phyloP scores from a whole-genome alignment of 2,329 filamentous ascomycete genomes.

The Domatiomyces globalis region DNA sequence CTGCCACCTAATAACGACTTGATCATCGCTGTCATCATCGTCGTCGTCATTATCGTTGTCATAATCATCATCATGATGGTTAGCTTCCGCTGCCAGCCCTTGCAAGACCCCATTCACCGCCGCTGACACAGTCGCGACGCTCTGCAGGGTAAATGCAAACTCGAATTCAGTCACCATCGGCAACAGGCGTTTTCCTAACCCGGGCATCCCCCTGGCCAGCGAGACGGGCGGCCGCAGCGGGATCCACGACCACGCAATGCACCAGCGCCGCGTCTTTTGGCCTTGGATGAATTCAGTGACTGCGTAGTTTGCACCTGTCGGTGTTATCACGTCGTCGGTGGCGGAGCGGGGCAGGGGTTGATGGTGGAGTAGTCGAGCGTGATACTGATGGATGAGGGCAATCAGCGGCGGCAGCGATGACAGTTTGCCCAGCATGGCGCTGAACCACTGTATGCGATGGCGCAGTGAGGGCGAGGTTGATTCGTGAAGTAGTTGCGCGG shows the following conservation, averaged over 20 bases:
- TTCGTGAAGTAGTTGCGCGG: constrained; percentile 31
- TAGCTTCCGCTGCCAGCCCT: neutral
- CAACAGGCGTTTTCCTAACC: constrained; percentile 36
- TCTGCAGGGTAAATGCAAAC: constrained; percentile 28
- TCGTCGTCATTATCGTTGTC: constrained; percentile 8
- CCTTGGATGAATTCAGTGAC: constrained; percentile 69
- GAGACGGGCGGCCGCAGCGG: constrained; percentile 48
- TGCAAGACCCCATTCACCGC: neutral
- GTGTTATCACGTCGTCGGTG: constrained; percentile 39
- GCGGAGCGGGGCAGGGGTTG: neutral
- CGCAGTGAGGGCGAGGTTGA: constrained; percentile 3
- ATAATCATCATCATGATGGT: neutral
- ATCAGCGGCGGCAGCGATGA: constrained; percentile 19
- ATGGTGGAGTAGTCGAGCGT: constrained; percentile 40
- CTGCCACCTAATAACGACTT: constrained; percentile 39
- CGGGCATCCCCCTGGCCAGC: constrained; percentile 23
- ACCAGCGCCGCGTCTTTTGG: constrained; percentile 69
- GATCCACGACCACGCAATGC: constrained; percentile 72
- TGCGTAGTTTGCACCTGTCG: constrained; percentile 50
- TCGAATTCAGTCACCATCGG: constrained; percentile 39
- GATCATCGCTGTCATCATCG: constrained; percentile 17
- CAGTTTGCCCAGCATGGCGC: constrained; percentile 75
- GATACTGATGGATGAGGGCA: constrained; percentile 34
- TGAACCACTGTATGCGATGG: constrained; percentile 65
- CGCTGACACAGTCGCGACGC: constrained; percentile 18